Conservation (phyloP, 192 early-diverging fungal genomes). For the Podochytrium sp. region DNA sequence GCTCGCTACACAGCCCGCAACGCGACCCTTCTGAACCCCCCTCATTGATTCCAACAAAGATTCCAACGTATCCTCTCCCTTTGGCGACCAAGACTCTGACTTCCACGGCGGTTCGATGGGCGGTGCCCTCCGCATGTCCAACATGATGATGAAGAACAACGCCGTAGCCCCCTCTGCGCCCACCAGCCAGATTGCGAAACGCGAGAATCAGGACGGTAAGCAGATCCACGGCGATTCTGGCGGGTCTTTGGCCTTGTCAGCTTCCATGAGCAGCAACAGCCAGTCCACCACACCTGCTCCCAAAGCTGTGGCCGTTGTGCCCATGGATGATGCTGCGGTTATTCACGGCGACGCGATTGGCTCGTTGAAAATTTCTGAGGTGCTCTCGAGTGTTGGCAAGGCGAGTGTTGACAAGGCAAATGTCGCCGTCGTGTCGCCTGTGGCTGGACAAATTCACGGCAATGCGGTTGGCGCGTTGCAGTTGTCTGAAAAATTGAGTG, state of each 20-base stretch:
- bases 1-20: too few species aligned
- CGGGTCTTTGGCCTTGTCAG: conserved; percentile 4
- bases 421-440: too few species aligned
- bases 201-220: neutral
- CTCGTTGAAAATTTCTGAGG: neutral
- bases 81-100: neutral
- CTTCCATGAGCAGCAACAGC: neutral
- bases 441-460: too few species aligned
- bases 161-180: neutral
- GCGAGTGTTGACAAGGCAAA: too few species aligned
- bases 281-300: neutral
- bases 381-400: too few species aligned
- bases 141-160: neutral
- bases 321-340: neutral
- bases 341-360: neutral
- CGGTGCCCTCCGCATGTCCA: neutral
- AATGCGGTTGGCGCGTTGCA: neutral
- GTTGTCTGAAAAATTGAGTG: neutral
- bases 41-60: too few species aligned
- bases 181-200: neutral
- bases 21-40: too few species aligned
- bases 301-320: neutral
- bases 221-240: neutral
- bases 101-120: neutral
- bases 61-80: neutral